Conservation (phyloP, 306 rosid species). For the Quercus aquifolioides region DNA sequence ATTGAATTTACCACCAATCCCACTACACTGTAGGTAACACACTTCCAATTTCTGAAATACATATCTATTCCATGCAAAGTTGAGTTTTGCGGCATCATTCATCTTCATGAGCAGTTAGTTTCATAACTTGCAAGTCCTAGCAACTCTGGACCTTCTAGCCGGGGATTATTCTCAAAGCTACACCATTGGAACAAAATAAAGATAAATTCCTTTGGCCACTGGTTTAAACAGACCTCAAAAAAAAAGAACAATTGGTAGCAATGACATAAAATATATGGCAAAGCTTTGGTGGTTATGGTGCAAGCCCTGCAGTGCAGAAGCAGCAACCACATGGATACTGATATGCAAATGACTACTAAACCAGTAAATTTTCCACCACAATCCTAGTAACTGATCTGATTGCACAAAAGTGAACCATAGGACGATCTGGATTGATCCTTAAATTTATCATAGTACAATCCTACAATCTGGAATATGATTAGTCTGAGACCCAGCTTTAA, state of each 20-base stretch:
- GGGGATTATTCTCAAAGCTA: slow-evolving; percentile 87
- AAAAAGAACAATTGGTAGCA: not conserved
- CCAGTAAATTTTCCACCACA: not conserved
- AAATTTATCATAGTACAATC: not conserved
- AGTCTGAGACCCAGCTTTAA: not conserved
- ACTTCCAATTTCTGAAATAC: slow-evolving; percentile 36
- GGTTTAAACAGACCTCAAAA: not conserved
- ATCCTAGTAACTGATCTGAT: not conserved
- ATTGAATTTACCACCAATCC: slow-evolving; percentile 44
- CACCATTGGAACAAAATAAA: slow-evolving; percentile 30
- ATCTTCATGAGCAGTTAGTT: slow-evolving; percentile 78
- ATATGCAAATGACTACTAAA: not conserved
- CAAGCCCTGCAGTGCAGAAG: not conserved
- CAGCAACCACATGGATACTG: not conserved
- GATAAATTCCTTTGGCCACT: slow-evolving; percentile 14
- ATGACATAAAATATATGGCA: not conserved
- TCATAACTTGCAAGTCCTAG: slow-evolving; percentile 91
- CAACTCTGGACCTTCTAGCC: slow-evolving; percentile 94
- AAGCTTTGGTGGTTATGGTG: not conserved
- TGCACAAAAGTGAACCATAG: not conserved
- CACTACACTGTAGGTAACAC: slow-evolving; percentile 47
- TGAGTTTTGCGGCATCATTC: slow-evolving; percentile 30
- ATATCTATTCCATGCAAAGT: slow-evolving; percentile 32
- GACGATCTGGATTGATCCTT: not conserved
- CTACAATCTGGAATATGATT: not conserved